Evolutionary conservation across 257 asterid species (phyloP), one percentile per base, ranked within the genome.

Genomic region (Eucommia ulmoides): DNA sequence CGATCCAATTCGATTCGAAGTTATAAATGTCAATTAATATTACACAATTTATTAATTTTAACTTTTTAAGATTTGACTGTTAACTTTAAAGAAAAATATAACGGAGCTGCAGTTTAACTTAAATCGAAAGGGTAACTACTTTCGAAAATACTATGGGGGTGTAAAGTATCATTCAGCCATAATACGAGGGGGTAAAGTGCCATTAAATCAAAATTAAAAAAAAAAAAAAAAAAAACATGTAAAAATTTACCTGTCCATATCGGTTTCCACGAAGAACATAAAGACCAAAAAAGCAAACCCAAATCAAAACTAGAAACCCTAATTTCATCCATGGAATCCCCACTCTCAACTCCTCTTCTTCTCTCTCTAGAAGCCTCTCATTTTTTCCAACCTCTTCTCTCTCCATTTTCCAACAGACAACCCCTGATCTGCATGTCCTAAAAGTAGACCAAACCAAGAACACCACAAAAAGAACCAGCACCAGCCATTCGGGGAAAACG

Each of bases 201-300:
- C n/a, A n/a, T n/a, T n/a, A n/a, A n/a, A n/a, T n/a, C n/a, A n/a
- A n/a, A n/a, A n/a, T n/a, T n/a, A n/a, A n/a, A n/a, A n/a, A 33
- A 58, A 58, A 24, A 18, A 33, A 3, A 24, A 25, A 20, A 23
- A 22, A 41, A 55, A 20, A 49, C 19, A 42, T 23, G 47, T 20
- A 41, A 0, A 49, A 24, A 8, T 74, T 24, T 69, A 88, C 97
- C 51, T 77, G 88, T 58, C 94, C 84, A 50, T 71, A 48, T 62
- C 77, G 72, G 53, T 84, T 84, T 55, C 97, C 97, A n/a, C 95
- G 94, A 60, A 82, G 81, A 60, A 88, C 76, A 57, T 82, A 72
- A 51, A 82, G 35, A 23, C 69, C 25, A 51, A 82, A 69, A 62
- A 82, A 88, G 21, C 82, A 70, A 56, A 76, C 45, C 97, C 97